A percentile compares a stretch with the other conserved stretches of the same genome.
Evolutionary conservation across 163 green algal genomes (phyloP).

Genomic region (Scenedesmus sp.): DNA sequence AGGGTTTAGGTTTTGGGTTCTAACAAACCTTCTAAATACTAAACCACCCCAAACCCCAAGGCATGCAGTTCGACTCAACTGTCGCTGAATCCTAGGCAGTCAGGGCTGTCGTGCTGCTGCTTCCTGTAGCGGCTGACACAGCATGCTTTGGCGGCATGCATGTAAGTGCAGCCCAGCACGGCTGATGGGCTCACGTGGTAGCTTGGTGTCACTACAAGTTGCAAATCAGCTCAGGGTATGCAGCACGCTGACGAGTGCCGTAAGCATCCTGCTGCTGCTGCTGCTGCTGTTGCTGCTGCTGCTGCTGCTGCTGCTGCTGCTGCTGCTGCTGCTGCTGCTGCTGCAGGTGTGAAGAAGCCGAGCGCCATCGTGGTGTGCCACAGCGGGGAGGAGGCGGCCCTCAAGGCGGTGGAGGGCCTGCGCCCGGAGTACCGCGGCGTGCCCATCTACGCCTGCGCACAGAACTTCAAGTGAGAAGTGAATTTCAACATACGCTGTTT

Average conservation of each 20-base stretch:
- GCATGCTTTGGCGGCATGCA: too few species aligned
- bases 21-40: too few species aligned
- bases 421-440: constrained; percentile 69
- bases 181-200: too few species aligned
- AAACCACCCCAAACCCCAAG: too few species aligned
- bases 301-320: background rate
- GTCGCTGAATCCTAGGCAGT: too few species aligned
- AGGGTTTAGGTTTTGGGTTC: background rate
- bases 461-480: constrained; percentile 67
- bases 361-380: constrained; percentile 75
- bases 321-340: constrained; percentile 7
- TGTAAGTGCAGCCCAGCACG: too few species aligned
- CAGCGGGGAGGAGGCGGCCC: constrained; percentile 53
- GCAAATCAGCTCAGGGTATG: background rate
- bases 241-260: background rate
- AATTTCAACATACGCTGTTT: background rate
- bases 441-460: constrained; percentile 76
- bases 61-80: background rate
- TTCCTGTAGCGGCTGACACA: too few species aligned
- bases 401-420: constrained; percentile 69
- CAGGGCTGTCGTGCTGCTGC: too few species aligned
- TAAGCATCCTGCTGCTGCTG: background rate
- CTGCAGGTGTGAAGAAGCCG: constrained; percentile 71
- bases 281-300: background rate
- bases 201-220: too few species aligned